Conservation (phyloP, 306 rosid genomes). For the Rubus idaeus region DNA sequence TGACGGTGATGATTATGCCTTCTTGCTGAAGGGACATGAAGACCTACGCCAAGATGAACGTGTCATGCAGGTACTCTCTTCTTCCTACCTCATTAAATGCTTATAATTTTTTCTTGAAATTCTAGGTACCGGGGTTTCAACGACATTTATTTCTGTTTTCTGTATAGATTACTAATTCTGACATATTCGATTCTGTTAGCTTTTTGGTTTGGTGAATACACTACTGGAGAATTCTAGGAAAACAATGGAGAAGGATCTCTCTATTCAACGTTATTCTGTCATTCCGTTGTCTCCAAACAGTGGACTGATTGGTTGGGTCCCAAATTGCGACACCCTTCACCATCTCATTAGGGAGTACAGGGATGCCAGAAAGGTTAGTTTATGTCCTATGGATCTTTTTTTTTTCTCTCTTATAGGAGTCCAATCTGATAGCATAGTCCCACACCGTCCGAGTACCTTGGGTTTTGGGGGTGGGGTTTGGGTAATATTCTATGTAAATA, state of each 20-base stretch:
- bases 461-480: too few species aligned
- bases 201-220: slow-evolving; percentile 96
- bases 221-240: slow-evolving; percentile 81
- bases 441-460: background rate
- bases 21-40: slow-evolving; percentile 96
- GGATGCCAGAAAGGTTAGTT: slow-evolving; percentile 90
- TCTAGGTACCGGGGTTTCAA: background rate
- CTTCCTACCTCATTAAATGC: background rate
- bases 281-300: slow-evolving; percentile 97
- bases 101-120: background rate
- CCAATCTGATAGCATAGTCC: background rate
- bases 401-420: background rate
- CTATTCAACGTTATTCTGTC: slow-evolving; percentile 81
- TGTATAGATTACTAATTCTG: background rate
- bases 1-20: slow-evolving; percentile 94
- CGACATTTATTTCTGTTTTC: background rate
- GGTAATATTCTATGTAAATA: slow-evolving; percentile 7
- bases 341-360: slow-evolving; percentile 86
- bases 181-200: slow-evolving; percentile 43
- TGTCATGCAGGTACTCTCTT: slow-evolving; percentile 84
- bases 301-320: slow-evolving; percentile 98
- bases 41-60: slow-evolving; percentile 99
- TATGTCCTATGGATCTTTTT: slow-evolving; percentile 5
- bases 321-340: slow-evolving; percentile 90
- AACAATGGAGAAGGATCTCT: slow-evolving; percentile 80